Base-by-base conservation (phyloP, 2,329 filamentous ascomycete species). In the Polychaeton citri region DNA sequence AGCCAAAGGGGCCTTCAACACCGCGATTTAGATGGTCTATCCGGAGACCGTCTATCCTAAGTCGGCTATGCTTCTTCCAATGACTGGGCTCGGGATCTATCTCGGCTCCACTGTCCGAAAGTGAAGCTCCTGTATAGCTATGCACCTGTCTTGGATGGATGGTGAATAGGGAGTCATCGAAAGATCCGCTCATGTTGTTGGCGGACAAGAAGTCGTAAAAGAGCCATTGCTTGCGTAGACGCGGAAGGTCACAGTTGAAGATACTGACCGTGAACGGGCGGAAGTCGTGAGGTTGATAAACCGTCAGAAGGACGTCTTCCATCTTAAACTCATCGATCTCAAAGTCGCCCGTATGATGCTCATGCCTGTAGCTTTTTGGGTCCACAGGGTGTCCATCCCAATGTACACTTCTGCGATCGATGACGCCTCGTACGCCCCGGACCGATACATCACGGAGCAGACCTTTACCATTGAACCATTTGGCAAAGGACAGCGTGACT, bases 401-500 rank as follows among this genome's bases (percentile, higher is more conserved):
- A 38, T 69, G 64, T 2, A 98, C 81, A 32, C 77, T 81, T 1
- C 86, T 94, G 40, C 90, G 75, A 59, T 98, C 90, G 31, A 98
- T 71, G 4, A 96, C 84, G 16, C 90, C 90, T 40, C 90, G 75
- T 19, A 98, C 82, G 4, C 90, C 90, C 53, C 86, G 90, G 35
- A 98, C 79, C 53, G 95, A 86, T 30, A 98, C 90, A 54, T 96
- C 84, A 48, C 83, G 79, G 6, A 98, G 65, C 5, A 92, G 69
- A 0, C 90, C 90, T 58, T 88, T 95, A 16, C 90, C 88, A 49
- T 94, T 96, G 75, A 93, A 92, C 90, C 90, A 98, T 55, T 95
- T 96, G n/a, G 86, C 71, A 49, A 98, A 96, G 0, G 90, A 98
- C 18, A 98, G 60, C 0, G 88, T 96, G 30, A 98, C 88, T 52